A percentile compares a stretch with the other conserved stretches of the same genome.
Conservation (phyloP, 2,329 filamentous ascomycete genomes). For the Aspergillus transmontanensis region DNA sequence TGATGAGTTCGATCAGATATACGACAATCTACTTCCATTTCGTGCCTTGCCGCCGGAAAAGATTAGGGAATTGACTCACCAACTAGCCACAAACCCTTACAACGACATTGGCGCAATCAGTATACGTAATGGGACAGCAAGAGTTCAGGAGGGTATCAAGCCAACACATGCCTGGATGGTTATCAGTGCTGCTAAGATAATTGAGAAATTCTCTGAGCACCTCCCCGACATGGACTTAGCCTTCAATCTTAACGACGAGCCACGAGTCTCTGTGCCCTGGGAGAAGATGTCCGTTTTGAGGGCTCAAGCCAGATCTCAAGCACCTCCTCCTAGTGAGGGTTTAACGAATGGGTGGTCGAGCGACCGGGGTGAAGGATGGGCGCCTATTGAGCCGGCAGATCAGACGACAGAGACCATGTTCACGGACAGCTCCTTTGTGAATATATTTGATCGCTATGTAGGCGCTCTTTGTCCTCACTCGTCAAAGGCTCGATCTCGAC, state of each 20-base stretch:
- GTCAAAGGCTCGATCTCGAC: slow-evolving; percentile 61
- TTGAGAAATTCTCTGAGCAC: slow-evolving; percentile 55
- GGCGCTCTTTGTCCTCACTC: slow-evolving; percentile 63
- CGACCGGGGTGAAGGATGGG: slow-evolving; percentile 42
- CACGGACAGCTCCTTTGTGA: slow-evolving; percentile 42
- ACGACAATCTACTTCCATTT: slow-evolving; percentile 60
- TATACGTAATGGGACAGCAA: slow-evolving; percentile 56
- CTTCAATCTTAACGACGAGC: slow-evolving; percentile 65
- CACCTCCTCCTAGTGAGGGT: slow-evolving; percentile 21
- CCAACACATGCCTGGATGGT: slow-evolving; percentile 63
- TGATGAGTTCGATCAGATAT: slow-evolving; percentile 63
- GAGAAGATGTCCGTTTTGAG: slow-evolving; percentile 43
- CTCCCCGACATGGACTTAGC: slow-evolving; percentile 66
- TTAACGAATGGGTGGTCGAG: slow-evolving; percentile 38
- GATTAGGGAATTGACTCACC: slow-evolving; percentile 56
- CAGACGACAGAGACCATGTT: slow-evolving; percentile 40
- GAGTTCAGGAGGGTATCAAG: slow-evolving; percentile 53
- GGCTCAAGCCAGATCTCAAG: slow-evolving; percentile 26
- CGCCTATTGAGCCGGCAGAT: slow-evolving; percentile 37
- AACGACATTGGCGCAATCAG: slow-evolving; percentile 60
- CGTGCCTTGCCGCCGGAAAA: slow-evolving; percentile 53
- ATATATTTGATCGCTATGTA: slow-evolving; percentile 45
- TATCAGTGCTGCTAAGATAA: slow-evolving; percentile 56
- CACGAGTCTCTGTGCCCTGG: slow-evolving; percentile 58
- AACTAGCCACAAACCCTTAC: slow-evolving; percentile 55